A percentile compares a stretch with the other conserved stretches of the same genome.
Evolutionary conservation across 345 rosid genomes (phyloP).

Genomic region (Nasturtium officinale): DNA sequence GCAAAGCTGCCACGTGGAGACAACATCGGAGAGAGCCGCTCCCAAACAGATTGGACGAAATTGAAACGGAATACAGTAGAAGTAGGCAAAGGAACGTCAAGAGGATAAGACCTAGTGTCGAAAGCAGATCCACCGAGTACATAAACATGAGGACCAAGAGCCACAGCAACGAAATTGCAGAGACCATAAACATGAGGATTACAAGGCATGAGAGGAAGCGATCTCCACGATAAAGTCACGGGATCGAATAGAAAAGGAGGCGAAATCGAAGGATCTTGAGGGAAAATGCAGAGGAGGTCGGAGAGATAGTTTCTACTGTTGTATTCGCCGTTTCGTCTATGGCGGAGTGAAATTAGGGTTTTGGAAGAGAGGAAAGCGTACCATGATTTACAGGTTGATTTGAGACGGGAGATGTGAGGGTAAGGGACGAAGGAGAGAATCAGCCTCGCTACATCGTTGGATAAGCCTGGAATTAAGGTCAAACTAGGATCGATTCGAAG

Average conservation of each 20-base stretch:
- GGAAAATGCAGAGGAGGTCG: constrained; percentile 83
- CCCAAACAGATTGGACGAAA: constrained; percentile 64
- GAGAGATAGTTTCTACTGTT: constrained; percentile 36
- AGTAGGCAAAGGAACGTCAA: constrained; percentile 78
- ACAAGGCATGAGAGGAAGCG: constrained; percentile 80
- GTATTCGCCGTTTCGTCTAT: constrained; percentile 13
- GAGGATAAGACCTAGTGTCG: constrained; percentile 82
- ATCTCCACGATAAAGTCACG: constrained; percentile 60
- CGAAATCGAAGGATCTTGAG: constrained; percentile 79
- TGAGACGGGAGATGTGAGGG: constrained; percentile 76
- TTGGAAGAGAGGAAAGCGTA: constrained; percentile 68
- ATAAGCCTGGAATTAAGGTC: constrained; percentile 72
- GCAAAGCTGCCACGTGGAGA: constrained; percentile 94
- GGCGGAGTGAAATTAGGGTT: constrained; percentile 66
- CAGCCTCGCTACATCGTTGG: constrained; percentile 61
- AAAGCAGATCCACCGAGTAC: constrained; percentile 89
- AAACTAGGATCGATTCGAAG: constrained; percentile 44
- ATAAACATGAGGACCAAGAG: constrained; percentile 64
- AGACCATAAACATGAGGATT: constrained; percentile 82
- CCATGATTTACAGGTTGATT: constrained; percentile 75
- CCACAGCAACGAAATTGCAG: constrained; percentile 79
- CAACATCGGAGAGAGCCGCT: constrained; percentile 69
- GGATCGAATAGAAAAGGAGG: constrained; percentile 86
- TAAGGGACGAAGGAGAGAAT: constrained; percentile 72
- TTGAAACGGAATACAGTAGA: constrained; percentile 66